These are phyloP conservation scores for Candida nonsorbophila DNA, from an alignment of 805 yeast species.

Conservation along the genomic window DNA sequence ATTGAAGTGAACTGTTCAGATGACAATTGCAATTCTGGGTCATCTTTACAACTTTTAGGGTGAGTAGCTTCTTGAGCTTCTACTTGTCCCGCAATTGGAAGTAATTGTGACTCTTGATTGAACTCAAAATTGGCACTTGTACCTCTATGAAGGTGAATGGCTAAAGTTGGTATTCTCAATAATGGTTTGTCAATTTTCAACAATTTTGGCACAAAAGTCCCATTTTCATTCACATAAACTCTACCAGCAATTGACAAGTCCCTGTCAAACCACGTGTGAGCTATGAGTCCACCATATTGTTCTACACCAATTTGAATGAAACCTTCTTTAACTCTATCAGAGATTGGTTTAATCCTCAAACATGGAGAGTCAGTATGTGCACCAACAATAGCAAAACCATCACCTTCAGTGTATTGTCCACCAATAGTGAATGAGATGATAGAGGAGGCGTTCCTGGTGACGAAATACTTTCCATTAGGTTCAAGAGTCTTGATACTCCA, in stretches of 20 bases:
- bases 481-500: constrained; percentile 57
- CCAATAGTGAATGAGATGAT: constrained; percentile 86
- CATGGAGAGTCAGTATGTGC: constrained; percentile 97
- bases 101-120: constrained; percentile 80
- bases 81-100: constrained; percentile 75
- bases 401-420: constrained; percentile 63
- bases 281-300: constrained; percentile 91
- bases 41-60: constrained; percentile 40
- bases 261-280: constrained; percentile 97
- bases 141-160: constrained; percentile 82
- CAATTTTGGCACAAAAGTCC: constrained; percentile 55
- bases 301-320: constrained; percentile 90
- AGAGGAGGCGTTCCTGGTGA: constrained; percentile 87
- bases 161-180: constrained; percentile 88
- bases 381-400: constrained; percentile 84
- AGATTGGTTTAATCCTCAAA: constrained; percentile 81
- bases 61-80: constrained; percentile 15
- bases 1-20: constrained; percentile 60
- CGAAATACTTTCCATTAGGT: constrained; percentile 64
- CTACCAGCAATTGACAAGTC: constrained; percentile 91
- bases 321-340: constrained; percentile 65
- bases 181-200: constrained; percentile 80
- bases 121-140: constrained; percentile 77
- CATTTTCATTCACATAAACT: constrained; percentile 52
- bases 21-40: constrained; percentile 42